phyloP scores from a whole-genome alignment of 2,329 filamentous ascomycete species.

The Fusarium devonianum region DNA sequence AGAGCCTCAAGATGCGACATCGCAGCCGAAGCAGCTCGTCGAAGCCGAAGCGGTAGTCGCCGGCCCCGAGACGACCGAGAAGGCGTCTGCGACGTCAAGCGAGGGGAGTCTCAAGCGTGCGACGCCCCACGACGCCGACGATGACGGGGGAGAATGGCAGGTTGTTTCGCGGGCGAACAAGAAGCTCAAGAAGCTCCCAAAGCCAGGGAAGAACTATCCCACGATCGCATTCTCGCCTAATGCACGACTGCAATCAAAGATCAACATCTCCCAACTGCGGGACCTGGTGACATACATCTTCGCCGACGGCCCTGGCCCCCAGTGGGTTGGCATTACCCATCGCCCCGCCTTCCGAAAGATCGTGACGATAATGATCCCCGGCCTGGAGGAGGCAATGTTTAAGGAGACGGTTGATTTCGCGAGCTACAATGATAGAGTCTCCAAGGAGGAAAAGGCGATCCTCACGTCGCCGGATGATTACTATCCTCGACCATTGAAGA shows the following conservation, averaged over 20 bases:
- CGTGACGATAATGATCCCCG: conserved; percentile 90
- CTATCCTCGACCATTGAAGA: conserved; percentile 62
- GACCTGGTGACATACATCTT: conserved; percentile 71
- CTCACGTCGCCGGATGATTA: conserved; percentile 64
- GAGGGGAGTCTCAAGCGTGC: conserved; percentile 58
- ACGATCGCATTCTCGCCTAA: conserved; percentile 64
- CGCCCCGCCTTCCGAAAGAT: conserved; percentile 76
- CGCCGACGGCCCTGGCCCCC: conserved; percentile 68
- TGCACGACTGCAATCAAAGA: conserved; percentile 66
- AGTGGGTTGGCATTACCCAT: conserved; percentile 70
- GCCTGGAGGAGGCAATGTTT: conserved; percentile 91
- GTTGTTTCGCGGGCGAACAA: conserved; percentile 62
- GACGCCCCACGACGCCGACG: conserved; percentile 55
- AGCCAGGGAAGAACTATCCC: conserved; percentile 64
- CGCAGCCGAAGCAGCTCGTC: conserved; percentile 12
- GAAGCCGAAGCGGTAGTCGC: conserved; percentile 11
- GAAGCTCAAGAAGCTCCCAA: conserved; percentile 68
- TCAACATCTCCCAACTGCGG: conserved; percentile 69
- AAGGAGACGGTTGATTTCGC: conserved; percentile 63
- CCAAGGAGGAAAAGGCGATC: conserved; percentile 42
- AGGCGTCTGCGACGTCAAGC: conserved; percentile 38
- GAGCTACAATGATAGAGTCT: conserved; percentile 52
- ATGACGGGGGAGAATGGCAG: conserved; percentile 59
- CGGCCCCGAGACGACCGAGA: conserved; percentile 14
- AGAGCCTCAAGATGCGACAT: conserved; percentile 15